These are phyloP conservation scores for Rutstroemia sp. DNA, from an alignment of 2,329 filamentous ascomycete species.

Conservation along the genomic window DNA sequence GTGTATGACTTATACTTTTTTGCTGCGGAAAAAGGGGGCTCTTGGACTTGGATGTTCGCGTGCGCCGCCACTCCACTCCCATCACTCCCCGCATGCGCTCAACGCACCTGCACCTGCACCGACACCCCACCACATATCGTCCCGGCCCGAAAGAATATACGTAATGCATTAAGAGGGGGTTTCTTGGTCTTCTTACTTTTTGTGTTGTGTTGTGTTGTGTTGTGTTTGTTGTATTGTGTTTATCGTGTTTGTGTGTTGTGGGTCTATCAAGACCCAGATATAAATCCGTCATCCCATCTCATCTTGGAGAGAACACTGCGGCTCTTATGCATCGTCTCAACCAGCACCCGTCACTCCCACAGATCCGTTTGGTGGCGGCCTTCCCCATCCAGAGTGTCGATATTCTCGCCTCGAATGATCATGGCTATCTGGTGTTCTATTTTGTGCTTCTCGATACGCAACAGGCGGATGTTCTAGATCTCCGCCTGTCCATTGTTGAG, in stretches of 20 bases:
- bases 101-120: too few relatives aligned
- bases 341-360: conserved; percentile 28
- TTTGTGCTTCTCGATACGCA: conserved; percentile 22
- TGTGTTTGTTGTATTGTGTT: not conserved
- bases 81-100: too few relatives aligned
- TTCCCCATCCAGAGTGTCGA: conserved; percentile 29
- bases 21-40: too few relatives aligned
- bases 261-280: not conserved
- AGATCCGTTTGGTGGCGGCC: conserved; percentile 28
- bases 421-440: conserved; percentile 29
- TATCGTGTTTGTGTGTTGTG: not conserved
- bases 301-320: too few relatives aligned
- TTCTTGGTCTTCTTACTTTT: not conserved
- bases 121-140: not conserved
- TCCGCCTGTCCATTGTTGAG: conserved; percentile 37
- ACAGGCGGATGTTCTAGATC: conserved; percentile 22
- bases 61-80: too few relatives aligned
- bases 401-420: conserved; percentile 23
- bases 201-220: not conserved
- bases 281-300: not conserved
- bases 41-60: too few relatives aligned
- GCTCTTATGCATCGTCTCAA: not conserved
- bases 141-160: not conserved
- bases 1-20: not conserved
- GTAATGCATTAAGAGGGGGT: not conserved